Evolutionary conservation across 2,329 filamentous ascomycete genomes (phyloP).

Genomic region (Helotiales sp.): DNA sequence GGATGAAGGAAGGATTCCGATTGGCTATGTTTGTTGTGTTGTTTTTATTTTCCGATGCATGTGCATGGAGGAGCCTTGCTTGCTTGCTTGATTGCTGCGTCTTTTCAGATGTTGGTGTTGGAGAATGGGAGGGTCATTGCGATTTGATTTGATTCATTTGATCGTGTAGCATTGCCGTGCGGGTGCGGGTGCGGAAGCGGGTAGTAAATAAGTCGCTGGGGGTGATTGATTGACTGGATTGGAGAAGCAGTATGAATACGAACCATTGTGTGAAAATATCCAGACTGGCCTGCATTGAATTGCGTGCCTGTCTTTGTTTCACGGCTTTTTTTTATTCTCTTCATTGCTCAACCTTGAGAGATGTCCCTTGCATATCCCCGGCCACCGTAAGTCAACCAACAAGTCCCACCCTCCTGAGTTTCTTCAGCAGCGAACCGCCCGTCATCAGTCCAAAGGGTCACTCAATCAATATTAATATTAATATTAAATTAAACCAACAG

Average conservation of each 20-base stretch:
- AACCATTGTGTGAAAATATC: neutral
- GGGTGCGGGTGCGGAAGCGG: neutral
- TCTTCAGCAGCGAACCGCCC: neutral
- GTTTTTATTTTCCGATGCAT: neutral
- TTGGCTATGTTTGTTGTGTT: neutral
- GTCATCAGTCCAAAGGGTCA: neutral
- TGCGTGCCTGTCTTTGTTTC: neutral
- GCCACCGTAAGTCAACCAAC: neutral
- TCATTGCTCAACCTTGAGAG: neutral
- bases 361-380: neutral
- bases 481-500: too few relatives aligned
- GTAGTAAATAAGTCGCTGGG: neutral
- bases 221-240: neutral
- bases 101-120: too few relatives aligned
- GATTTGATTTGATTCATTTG: slow-evolving; percentile 9
- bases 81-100: neutral
- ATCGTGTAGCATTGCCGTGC: neutral
- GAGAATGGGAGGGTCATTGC: neutral
- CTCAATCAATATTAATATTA: too few relatives aligned
- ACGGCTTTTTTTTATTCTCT: neutral
- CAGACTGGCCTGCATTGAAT: neutral
- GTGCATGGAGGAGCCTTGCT: neutral
- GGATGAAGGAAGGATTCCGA: neutral
- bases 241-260: neutral
- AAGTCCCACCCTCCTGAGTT: neutral